Evolutionary conservation across 371 early-diverging fungal species (phyloP).

Genomic region (Mucor sp.): DNA sequence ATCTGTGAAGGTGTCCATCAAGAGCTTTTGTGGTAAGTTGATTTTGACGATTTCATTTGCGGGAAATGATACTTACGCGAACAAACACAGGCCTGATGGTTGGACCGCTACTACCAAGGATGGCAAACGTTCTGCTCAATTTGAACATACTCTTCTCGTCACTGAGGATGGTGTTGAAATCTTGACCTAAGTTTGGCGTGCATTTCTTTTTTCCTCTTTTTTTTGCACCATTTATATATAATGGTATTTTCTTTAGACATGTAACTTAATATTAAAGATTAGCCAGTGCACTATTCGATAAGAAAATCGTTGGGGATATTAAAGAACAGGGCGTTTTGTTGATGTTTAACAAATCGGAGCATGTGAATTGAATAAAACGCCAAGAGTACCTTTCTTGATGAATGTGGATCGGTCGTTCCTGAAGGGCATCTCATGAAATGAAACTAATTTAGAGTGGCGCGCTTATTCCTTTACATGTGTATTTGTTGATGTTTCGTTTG

Average conservation of each 20-base stretch:
- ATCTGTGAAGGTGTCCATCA: conserved; percentile 79
- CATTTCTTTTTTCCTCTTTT: background rate
- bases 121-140: conserved; percentile 96
- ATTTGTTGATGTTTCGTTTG: background rate
- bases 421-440: background rate
- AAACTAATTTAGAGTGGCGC: background rate
- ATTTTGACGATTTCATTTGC: background rate
- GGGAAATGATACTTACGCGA: background rate
- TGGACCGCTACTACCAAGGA: conserved; percentile 94
- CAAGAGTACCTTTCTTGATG: background rate
- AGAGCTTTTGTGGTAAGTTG: conserved; percentile 44
- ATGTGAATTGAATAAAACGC: background rate
- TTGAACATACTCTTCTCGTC: conserved; percentile 96
- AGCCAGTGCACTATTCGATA: background rate
- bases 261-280: background rate
- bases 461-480: background rate
- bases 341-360: conserved; percentile 1
- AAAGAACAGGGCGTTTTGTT: background rate
- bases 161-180: conserved; percentile 94
- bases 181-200: conserved; percentile 58
- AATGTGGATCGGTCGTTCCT: background rate
- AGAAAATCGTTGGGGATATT: background rate
- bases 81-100: conserved; percentile 72
- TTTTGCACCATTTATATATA: background rate
- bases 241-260: background rate